Evolutionary conservation across 306 rosid species (phyloP).

Genomic region (Gastrolobium villosum): DNA sequence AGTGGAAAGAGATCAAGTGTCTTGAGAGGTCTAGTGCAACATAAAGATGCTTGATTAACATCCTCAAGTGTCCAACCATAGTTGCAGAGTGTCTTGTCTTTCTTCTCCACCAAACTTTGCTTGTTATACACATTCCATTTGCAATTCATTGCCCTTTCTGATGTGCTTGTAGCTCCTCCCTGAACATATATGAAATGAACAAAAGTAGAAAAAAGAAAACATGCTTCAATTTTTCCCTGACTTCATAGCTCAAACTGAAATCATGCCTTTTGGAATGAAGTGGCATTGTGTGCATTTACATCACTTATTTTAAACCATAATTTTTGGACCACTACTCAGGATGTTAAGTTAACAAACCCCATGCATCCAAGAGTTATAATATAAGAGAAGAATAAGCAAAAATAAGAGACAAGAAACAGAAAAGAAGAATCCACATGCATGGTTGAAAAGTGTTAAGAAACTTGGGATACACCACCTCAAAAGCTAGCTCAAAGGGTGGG

Average conservation of each 20-base stretch:
- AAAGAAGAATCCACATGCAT: slow-evolving; percentile 39
- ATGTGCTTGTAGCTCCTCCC: slow-evolving; percentile 60
- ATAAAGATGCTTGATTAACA: slow-evolving; percentile 54
- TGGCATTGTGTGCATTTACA: slow-evolving; percentile 28
- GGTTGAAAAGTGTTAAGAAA: slow-evolving; percentile 10
- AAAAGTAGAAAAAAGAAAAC: neutral
- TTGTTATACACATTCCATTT: slow-evolving; percentile 51
- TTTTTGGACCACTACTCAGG: neutral
- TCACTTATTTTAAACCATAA: neutral
- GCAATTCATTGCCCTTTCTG: slow-evolving; percentile 50
- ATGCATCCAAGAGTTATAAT: slow-evolving; percentile 27
- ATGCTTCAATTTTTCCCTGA: neutral
- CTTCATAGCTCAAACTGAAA: neutral
- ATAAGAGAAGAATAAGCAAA: neutral
- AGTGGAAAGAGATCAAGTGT: slow-evolving; percentile 94
- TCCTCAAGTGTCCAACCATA: slow-evolving; percentile 57
- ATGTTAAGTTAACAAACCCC: slow-evolving; percentile 2
- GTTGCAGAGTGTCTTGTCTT: slow-evolving; percentile 50
- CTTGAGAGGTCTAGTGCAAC: slow-evolving; percentile 62
- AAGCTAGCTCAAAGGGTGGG: no score
- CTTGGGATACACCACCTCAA: no score
- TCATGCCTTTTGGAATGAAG: slow-evolving; percentile 24
- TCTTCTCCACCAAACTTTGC: slow-evolving; percentile 54
- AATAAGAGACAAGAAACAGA: neutral
- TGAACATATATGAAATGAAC: slow-evolving; percentile 30